These are phyloP conservation scores for Rhizophagus clarus DNA, from an alignment of 192 early-diverging fungal genomes.

Conservation along the genomic window DNA sequence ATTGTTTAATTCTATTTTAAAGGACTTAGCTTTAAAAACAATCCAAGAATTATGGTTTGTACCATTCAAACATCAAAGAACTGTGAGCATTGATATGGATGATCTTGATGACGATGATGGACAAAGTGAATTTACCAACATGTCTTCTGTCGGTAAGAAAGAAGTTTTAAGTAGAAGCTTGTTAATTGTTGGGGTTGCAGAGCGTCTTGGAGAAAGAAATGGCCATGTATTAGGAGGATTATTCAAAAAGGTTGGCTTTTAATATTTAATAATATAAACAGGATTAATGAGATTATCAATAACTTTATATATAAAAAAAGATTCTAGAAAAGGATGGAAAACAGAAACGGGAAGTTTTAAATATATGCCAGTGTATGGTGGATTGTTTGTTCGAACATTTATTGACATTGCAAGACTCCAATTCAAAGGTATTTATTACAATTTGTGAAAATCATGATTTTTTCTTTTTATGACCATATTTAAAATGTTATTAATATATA, in stretches of 20 bases:
- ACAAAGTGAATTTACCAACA: conserved; percentile 28
- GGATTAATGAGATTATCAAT: too few species aligned
- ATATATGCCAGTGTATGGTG: conserved; percentile 65
- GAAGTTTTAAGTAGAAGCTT: conserved; percentile 27
- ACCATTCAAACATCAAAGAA: conserved; percentile 46
- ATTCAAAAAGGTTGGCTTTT: conserved; percentile 32
- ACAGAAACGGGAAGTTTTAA: conserved; percentile 43
- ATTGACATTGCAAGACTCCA: conserved; percentile 63
- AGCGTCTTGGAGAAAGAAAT: conserved; percentile 20
- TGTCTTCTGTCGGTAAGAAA: conserved; percentile 26
- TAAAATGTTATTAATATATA: conserved; percentile 25
- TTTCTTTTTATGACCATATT: not conserved
- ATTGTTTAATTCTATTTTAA: not conserved
- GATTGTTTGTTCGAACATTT: conserved; percentile 78
- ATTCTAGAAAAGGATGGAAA: conserved; percentile 50
- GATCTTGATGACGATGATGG: conserved; percentile 36
- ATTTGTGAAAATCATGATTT: not conserved
- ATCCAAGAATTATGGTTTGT: conserved; percentile 75
- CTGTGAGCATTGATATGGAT: conserved; percentile 12
- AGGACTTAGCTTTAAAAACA: conserved; percentile 71
- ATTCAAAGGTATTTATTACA: conserved; percentile 22
- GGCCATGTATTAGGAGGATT: conserved; percentile 21
- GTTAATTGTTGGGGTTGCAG: conserved; percentile 34
- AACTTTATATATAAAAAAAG: conserved; percentile 5
- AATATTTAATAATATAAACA: not conserved